Evolutionary conservation across 441 rosid genomes (phyloP), one percentile per base, ranked within the genome.

Genomic region (Gossypium schwendimanii): DNA sequence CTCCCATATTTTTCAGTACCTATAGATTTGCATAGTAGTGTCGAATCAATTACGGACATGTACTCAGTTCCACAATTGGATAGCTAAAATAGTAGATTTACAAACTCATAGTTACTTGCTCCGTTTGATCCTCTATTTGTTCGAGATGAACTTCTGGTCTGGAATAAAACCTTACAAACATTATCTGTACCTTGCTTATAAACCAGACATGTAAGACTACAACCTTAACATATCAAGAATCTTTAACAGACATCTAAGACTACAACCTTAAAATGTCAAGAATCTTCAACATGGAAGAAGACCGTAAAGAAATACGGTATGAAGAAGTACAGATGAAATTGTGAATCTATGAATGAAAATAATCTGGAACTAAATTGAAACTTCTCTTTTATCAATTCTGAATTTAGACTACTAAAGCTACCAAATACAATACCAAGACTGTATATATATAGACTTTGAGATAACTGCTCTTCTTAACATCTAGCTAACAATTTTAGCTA

Each of bases 1-100:
- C 97, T n/a, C 97, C 98, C 88, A 95, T 93, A 62, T 93, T 95
- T 78, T 90, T 91, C 2, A 95, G 87, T 59, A 91, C 73, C 97
- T 93, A 78, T 6, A 70, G 63, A 33, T 23, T 21, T 47, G n/a
- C 24, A 21, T 39, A 23, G 23, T 58, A 65, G 23, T 31, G 9
- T 75, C 55, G 1, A 52, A 53, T 17, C 11, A 2, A 18, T 14
- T 41, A 63, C 15, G n/a, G 21, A 11, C 2, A 33, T 8, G 10
- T 8, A 3, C 2, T 33, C 6, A 14, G 17, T 11, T 44, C 15
- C 7, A 55, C 1, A 8, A 10, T 3, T 10, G 11, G 71, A 66
- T 24, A 41, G 39, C 10, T 54, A 18, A 71, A 49, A 6, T 33
- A 28, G 49, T 53, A 50, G 0, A 59, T 24, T 39, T 15, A 17